phyloP scores from a whole-genome alignment of 2,329 filamentous ascomycete species.

The Colletotrichum limetticola region DNA sequence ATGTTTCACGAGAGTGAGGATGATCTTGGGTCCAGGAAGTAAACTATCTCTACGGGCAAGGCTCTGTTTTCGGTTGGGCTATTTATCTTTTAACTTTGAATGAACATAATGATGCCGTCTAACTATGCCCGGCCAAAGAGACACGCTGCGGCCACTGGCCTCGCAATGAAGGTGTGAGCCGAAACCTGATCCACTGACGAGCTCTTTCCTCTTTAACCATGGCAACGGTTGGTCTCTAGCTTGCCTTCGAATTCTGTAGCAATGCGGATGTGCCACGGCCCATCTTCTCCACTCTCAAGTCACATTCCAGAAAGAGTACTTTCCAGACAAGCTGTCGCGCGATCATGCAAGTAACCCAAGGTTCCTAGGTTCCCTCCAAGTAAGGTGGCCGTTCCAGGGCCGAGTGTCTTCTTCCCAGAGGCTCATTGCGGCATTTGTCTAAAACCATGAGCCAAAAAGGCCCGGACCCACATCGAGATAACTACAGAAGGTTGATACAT shows the following conservation, averaged over 20 bases:
- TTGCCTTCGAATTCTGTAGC: not conserved
- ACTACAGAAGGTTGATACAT: accelerated
- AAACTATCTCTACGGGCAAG: not conserved
- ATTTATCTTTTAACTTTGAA: not conserved
- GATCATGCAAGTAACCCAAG: accelerated
- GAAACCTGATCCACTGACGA: not conserved
- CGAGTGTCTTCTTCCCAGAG: no score
- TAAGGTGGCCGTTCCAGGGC: not conserved
- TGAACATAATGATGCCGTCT: not conserved
- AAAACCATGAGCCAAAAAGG: no score
- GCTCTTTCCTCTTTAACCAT: not conserved
- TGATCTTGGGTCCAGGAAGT: conserved; percentile 40
- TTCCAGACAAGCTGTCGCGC: not conserved
- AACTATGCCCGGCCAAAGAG: not conserved
- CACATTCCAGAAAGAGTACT: not conserved
- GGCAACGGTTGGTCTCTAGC: not conserved
- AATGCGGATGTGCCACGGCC: not conserved
- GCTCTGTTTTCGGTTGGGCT: not conserved
- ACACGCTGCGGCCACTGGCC: no score
- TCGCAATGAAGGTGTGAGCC: not conserved
- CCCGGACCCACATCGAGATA: no score
- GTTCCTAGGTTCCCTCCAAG: not conserved
- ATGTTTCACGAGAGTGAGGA: conserved; percentile 55
- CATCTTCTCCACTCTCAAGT: no score
- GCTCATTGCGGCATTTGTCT: no score